Evolutionary conservation across 1,284 basidiomycete species (phyloP), one percentile per base, ranked within the genome.

Genomic region (Cystobasidium slooffiae): DNA sequence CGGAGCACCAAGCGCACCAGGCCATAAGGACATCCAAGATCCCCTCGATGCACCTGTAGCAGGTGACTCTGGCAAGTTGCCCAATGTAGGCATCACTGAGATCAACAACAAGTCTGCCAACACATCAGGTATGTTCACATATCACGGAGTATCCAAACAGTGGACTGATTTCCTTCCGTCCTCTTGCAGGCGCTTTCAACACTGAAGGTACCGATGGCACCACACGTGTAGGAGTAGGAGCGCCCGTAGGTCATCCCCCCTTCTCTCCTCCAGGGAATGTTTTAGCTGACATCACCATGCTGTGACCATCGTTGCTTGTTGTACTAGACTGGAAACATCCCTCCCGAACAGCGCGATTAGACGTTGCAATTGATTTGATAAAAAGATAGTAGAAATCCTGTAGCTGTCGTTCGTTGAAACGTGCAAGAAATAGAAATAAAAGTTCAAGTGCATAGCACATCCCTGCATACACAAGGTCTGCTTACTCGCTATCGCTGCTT

Each of bases 21-120:
- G 43, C 6, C 66, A 63, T 47, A 75, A 46, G 2, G 56, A 61
- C 41, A 12, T 46, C 2, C 14, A 20, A 53, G 14, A 61, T 9
- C 73, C 73, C 1, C 47, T 68, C 10, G 66, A 75, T 24, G 53
- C 44, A 22, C 73, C 73, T 20, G 73, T 64, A 9, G 65, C 66
- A 31, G 37, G 39, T 6, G 66, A 68, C 31, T 70, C 68, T 3
- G 59, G 59, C 44, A 39, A 20, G 22, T 24, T 64, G 8, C 67
- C 67, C 24, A 58, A 47, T 31, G 53, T 68, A 22, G 56, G 56
- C 16, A 70, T 70, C 68, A 63, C 70, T 6, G 62, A 73, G 44
- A 66, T 73, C 63, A 59, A 65, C 70, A 73, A 73, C 70, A 65
- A 65, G 37, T 73, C 70, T 14, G 63, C 62, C 37, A 39, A 39